Base-by-base conservation (phyloP, 306 rosid species). In the Luffa aegyptiaca region DNA sequence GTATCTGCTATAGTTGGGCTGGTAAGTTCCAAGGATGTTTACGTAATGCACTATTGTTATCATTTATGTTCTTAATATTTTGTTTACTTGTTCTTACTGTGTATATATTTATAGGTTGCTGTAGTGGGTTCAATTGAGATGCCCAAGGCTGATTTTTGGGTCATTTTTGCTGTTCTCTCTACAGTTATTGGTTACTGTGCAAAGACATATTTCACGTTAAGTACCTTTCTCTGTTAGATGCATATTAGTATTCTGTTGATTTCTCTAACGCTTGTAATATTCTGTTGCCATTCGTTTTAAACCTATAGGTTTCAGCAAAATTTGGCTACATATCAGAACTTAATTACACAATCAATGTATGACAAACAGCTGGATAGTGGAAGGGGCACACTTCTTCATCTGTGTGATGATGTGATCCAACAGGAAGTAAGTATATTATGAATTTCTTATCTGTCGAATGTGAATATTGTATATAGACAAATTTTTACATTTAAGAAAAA, bases 381-480 rank as follows among this genome's bases (percentile, higher is more conserved):
- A 81, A 90, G 84, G 91, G 99, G 99, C 55, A 95, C 99, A 21
- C 98, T 93, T 88, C 98, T 95, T 80, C 99, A 95, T 91, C 80
- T 95, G 88, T 95, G 99, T 59, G 99, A 95, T 44, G 99, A 95
- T 81, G 98, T 95, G 86, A 91, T 95, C 87, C 99, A 95, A 84
- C 99, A 93, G 82, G 98, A 95, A 87, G 97, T 95, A 88, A 86
- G 97, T 84, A 16, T 51, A 79, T 53, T 62, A 36, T 81, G 85
- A 46, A 16, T 69, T 80, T 55, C 79, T 44, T 62, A 12, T 51
- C 31, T 42, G 36, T 70, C 78, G 37, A 46, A 77, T 79, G 45
- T 31, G 44, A 51, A 31, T 16, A 46, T 72, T 31, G 26, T 26
- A 46, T 71, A 8, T 6, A 26, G 20, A 46, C 13, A 44, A 71